Percentiles rank a stretch among this genome's conserved stretches.
Conservation (phyloP, 805 yeast genomes). For the Metschnikowia similis region DNA sequence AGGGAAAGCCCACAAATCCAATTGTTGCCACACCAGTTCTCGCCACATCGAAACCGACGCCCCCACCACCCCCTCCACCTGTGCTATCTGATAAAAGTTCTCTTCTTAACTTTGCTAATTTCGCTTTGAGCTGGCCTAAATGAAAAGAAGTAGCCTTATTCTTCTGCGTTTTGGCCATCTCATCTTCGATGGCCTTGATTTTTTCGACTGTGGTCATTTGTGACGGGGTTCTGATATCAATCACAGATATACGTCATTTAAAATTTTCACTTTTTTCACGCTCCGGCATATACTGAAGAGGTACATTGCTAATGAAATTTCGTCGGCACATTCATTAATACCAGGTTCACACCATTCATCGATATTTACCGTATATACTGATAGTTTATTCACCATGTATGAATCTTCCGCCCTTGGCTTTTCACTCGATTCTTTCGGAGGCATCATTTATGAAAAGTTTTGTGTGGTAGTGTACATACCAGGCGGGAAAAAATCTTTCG, state of each 20-base stretch:
- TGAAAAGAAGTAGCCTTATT: conserved; percentile 97
- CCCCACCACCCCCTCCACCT: conserved; percentile 78
- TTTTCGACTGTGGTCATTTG: conserved; percentile 48
- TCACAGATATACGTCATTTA: background rate
- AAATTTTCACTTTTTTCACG: conserved; percentile 5
- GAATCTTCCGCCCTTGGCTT: too few relatives aligned
- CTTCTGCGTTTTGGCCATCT: conserved; percentile 97
- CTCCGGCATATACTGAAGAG: conserved; percentile 1
- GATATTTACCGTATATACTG: background rate
- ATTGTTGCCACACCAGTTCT: conserved; percentile 97
- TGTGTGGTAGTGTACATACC: conserved; percentile 6
- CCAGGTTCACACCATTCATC: background rate
- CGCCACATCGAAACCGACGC: conserved; percentile 97
- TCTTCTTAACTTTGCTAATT: conserved; percentile 89
- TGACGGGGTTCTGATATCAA: background rate
- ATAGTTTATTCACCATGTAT: background rate
- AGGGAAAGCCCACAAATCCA: conserved; percentile 98
- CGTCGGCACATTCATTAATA: background rate
- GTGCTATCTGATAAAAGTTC: conserved; percentile 73
- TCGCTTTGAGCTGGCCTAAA: conserved; percentile 95
- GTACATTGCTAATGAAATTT: background rate
- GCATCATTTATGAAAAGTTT: background rate
- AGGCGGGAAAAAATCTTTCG: conserved; percentile 7
- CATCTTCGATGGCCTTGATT: conserved; percentile 88
- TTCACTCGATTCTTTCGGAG: background rate